Evolutionary conservation across 2,329 filamentous ascomycete species (phyloP), one percentile per base, ranked within the genome.

Genomic region (Penicillium sp.): DNA sequence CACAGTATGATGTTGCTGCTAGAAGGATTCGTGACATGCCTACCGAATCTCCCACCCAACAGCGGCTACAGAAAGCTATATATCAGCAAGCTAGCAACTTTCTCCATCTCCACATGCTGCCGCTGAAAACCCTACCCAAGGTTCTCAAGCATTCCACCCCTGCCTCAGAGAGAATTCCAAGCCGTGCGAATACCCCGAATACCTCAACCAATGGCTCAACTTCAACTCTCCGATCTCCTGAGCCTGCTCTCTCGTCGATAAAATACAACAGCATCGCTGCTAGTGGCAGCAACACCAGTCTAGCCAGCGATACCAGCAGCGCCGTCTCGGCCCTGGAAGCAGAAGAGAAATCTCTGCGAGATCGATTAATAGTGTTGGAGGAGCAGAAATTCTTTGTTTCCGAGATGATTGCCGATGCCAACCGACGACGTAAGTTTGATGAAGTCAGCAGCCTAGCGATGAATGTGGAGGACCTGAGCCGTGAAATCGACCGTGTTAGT

Each of bases 301-400:
- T 83, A 45, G 72, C 79, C 46, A 80, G 80, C 48, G 71, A 77
- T 49, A 81, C 82, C 60, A 81, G 81, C 54, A 83, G 80, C 56
- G 79, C 79, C 13, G 76, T 88, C 13, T 87, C 84, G 0, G 84
- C 83, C 2, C 76, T 96, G 4, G 92, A 96, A 72, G 84, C 83
- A 0, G 91, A 96, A 68, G 92, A 96, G 71, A 93, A 90, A 69
- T 84, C 90, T 18, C 76, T 95, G 1, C 83, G 88, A 14, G 92
- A 96, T 66, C 80, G 86, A 4, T 77, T 96, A 11, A 88, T 94
- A 29, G 87, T 97, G 6, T 80, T 97, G 1, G 91, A 96, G 71
- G 92, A 97, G 74, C 92, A 97, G 71, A 88, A 87, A 59, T 96
- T 95, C 73, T 85, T 96, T 74, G 91, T 97, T 0, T 85, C 87